Evolutionary conservation across 1,284 basidiomycete species (phyloP).

Genomic region (Sparassis latifolia): DNA sequence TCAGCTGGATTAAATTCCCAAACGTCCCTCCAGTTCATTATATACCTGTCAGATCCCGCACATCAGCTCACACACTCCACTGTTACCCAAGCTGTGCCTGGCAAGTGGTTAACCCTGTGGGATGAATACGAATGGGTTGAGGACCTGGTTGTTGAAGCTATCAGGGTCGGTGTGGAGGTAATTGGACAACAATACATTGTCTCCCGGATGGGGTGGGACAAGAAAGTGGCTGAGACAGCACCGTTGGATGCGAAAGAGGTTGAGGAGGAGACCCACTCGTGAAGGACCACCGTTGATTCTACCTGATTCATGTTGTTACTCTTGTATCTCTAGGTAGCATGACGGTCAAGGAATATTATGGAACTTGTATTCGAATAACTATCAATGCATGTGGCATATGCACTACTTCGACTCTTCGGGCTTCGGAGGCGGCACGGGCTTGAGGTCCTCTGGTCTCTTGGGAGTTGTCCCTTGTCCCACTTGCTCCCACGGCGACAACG

Average conservation of each 20-base stretch:
- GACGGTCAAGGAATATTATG: no score
- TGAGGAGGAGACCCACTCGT: slow-evolving; percentile 9
- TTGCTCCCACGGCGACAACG: slow-evolving; percentile 96
- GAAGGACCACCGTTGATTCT: neutral
- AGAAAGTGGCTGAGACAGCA: slow-evolving; percentile 18
- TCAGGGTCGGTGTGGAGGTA: slow-evolving; percentile 78
- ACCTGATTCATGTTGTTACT: neutral
- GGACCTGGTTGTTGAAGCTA: slow-evolving; percentile 80
- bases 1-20: slow-evolving; percentile 23
- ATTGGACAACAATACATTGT: slow-evolving; percentile 86
- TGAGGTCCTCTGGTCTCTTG: slow-evolving; percentile 64
- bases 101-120: slow-evolving; percentile 80
- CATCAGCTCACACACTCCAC: slow-evolving; percentile 75
- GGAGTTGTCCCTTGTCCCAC: slow-evolving; percentile 80
- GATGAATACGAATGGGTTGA: slow-evolving; percentile 96
- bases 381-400: neutral
- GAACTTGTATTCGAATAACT: neutral
- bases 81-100: slow-evolving; percentile 76
- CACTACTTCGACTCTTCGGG: slow-evolving; percentile 46
- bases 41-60: slow-evolving; percentile 77
- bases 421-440: slow-evolving; percentile 65
- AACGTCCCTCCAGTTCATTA: slow-evolving; percentile 76
- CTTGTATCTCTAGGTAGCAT: neutral
- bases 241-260: slow-evolving; percentile 9
- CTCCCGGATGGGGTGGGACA: slow-evolving; percentile 71